A percentile compares a stretch with the other conserved stretches of the same genome.
phyloP scores from a whole-genome alignment of 768 basidiomycete genomes.

The Suillus americanus region DNA sequence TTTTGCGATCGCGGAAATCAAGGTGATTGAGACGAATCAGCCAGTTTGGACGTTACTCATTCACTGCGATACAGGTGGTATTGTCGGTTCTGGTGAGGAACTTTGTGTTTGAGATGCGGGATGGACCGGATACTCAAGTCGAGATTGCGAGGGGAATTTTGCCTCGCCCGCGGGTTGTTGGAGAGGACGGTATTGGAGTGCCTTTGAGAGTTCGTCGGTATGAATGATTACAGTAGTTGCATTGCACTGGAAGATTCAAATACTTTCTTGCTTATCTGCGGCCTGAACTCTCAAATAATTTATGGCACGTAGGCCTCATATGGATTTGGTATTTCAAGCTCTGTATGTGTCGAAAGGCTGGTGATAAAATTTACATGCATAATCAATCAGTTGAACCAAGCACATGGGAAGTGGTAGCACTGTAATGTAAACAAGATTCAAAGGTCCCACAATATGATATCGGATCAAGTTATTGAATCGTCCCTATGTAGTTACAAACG shows the following conservation, averaged over 20 bases:
- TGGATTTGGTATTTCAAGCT: not conserved
- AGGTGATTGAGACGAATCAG: constrained; percentile 26
- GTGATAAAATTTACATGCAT: not conserved
- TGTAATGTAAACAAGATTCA: not conserved
- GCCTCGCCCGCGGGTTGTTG: constrained; percentile 19
- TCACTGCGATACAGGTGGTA: constrained; percentile 32
- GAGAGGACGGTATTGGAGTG: constrained; percentile 27
- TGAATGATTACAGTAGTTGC: no score
- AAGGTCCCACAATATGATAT: not conserved
- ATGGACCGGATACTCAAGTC: constrained; percentile 9
- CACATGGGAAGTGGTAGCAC: not conserved
- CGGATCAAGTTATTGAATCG: not conserved
- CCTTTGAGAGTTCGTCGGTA: constrained; percentile 29
- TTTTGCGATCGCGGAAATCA: constrained; percentile 43
- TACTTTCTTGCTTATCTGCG: no score
- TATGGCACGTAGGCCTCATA: not conserved
- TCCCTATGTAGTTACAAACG: not conserved
- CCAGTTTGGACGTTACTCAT: not conserved
- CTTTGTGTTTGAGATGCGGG: constrained; percentile 12
- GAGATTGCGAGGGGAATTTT: constrained; percentile 7
- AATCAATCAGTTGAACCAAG: not conserved
- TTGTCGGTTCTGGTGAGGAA: constrained; percentile 42
- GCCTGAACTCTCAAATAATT: no score
- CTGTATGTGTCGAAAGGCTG: not conserved
- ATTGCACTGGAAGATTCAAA: no score